Evolutionary conservation across 768 basidiomycete genomes (phyloP).

Genomic region (Gloeopeniophorella convolvens): DNA sequence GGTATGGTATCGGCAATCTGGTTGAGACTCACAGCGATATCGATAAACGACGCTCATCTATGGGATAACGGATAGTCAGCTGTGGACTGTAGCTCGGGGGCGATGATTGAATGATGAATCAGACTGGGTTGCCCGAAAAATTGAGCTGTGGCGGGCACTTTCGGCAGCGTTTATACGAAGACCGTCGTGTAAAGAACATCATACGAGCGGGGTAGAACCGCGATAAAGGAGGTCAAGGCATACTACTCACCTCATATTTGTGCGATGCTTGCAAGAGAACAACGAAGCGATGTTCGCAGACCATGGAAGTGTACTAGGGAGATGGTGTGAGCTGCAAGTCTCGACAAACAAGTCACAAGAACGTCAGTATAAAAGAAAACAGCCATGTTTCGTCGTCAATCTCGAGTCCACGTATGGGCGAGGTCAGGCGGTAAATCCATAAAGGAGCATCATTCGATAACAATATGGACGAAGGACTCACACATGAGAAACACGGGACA

Average conservation of each 20-base stretch:
- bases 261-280: too few relatives aligned
- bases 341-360: not conserved
- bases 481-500: constrained; percentile 16
- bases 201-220: constrained; percentile 28
- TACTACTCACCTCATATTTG: constrained; percentile 1
- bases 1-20: too few relatives aligned
- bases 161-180: constrained; percentile 82
- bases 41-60: too few relatives aligned
- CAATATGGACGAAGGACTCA: constrained; percentile 29
- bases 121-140: constrained; percentile 74
- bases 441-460: constrained; percentile 45
- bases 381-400: constrained; percentile 78
- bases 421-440: constrained; percentile 87
- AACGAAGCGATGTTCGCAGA: too few relatives aligned
- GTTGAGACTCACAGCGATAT: too few relatives aligned
- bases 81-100: not conserved
- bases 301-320: too few relatives aligned
- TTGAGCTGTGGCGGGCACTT: constrained; percentile 94
- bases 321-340: too few relatives aligned
- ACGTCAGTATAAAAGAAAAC: constrained; percentile 64
- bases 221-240: not conserved
- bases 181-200: constrained; percentile 86
- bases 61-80: not conserved
- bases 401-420: constrained; percentile 31
- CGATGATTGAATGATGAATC: constrained; percentile 28